Base-by-base conservation (phyloP, 192 early-diverging fungal species). In the Radiomyces spectabilis region DNA sequence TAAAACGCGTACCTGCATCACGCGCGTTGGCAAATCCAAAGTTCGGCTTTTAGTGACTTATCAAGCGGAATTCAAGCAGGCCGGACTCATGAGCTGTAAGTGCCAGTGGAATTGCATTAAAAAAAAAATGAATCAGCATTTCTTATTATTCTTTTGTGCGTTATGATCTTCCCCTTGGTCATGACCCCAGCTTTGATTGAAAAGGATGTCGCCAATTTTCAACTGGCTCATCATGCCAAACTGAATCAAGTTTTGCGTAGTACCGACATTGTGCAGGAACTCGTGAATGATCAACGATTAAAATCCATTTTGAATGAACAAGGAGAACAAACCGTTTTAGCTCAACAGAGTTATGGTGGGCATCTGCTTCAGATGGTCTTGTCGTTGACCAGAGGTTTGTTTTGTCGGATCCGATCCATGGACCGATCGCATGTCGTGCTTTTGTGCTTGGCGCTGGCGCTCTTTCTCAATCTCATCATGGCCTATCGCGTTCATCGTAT, bases 1-100 rank as follows among this genome's bases (percentile, higher is more conserved):
- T 24, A 75, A 80, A 33, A 63, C 60, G 12, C 54, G 75, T 4
- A 73, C 69, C 26, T 80, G 78, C 55, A 77, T 80, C 26, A 75
- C 73, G 38, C 70, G 71, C 52, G 71, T 66, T 13, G 73, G 71
- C 21, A 30, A 52, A 9, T 54, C 52, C 19, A 63, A 71, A 33
- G 61, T 68, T n/a, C 62, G 59, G 26, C 53, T 80, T 2, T 52
- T 80, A 18, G 68, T 75, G 5, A 77, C 71, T 2, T 74, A 69
- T 46, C 53, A 57, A 6, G 43, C 74, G 2, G 78, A 73, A 51
- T 80, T 74, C 53, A 73, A 70, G n/a, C 75, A 77, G 49, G 66
- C 61, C 22, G 69, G 74, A 3, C 66, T 68, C 50, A 59, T 76
- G 26, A 76, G 72, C 38, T 61, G 74, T 54, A 65, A 73, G 56